Evolutionary conservation across 2,329 filamentous ascomycete species (phyloP), one percentile per base, ranked within the genome.

Genomic region (Hypomyces perniciosus): DNA sequence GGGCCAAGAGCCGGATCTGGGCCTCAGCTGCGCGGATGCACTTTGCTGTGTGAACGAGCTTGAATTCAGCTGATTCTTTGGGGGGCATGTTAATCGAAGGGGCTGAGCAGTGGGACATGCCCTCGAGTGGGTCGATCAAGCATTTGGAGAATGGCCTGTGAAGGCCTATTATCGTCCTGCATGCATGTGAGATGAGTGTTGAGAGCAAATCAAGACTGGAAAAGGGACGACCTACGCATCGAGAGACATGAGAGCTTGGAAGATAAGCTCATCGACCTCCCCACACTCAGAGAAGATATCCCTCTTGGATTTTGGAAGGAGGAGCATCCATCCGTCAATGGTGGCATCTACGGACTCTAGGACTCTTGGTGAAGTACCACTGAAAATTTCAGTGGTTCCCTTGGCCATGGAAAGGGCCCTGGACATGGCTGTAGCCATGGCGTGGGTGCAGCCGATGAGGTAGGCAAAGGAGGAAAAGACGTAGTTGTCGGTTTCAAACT

Each of bases 211-310:
- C n/a, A 39, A 12, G 9, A 29, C 26, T 30, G n/a, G n/a, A 41
- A n/a, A 41, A 3, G 5, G 33, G 10, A 10, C 4, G 28, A 67
- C 73, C 62, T 65, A 77, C 74, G 75, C 74, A 52, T 76, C 67
- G 30, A 69, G 75, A 52, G 90, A 84, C 78, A 90, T 88, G 55
- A 86, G 84, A 1, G 86, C 88, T 64, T 90, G 86, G 69, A 92
- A 92, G 62, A 92, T 80, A 74, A 92, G 83, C 67, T 91, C 86
- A 62, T 95, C 88, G 4, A 76, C 55, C 5, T 62, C 55, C 1
- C 64, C 65, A 5, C 49, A 50, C 26, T 56, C 54, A 1, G 49
- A 58, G 62, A 72, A 66, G 33, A 71, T 56, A 9, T 65, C 57
- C 46, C 55, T 63, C 46, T 61, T 61, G 3, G 57, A 49, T 27